Base-by-base conservation (phyloP, 2,329 filamentous ascomycete genomes). In the Neofusicoccum sp. region DNA sequence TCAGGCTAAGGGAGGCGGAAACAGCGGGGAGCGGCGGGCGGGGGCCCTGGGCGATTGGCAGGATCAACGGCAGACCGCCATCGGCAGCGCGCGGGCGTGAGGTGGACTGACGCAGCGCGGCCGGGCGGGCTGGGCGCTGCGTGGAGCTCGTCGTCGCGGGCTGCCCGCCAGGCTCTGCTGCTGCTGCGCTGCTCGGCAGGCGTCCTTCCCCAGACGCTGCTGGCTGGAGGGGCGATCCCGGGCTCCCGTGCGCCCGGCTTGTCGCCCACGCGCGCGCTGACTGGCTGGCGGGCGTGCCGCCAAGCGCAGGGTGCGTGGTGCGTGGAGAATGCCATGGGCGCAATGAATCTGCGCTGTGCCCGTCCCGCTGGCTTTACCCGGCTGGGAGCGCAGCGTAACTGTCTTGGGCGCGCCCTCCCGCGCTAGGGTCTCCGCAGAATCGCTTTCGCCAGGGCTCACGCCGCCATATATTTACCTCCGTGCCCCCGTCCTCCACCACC, bases 121-220 rank as follows among this genome's bases (percentile, higher is more conserved):
- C 45, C 36, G 33, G 51, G 38, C 51, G 26, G 20, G 38, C 51
- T 56, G 51, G 51, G 51, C 51, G 51, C 26, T 41, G 51, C 51
- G 41, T 56, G 36, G 45, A 30, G 14, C 4, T 33, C 45, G 12
- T 16, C 12, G 40, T 6, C 40, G 40, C 9, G 36, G 9, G 36
- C n/a, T 40, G 14, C 26, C 28, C 6, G 43, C n/a, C 24, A 9
- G 2, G 16, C n/a, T n/a, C n/a, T 2, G 20, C 7, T 20, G 36
- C 36, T 56, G 51, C 51, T 31, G 36, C 51, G 31, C 12, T 34
- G 20, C 48, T 60, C 48, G 47, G 58, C 58, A 60, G 41, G 31
- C 48, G 33, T 24, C 48, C 38, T 60, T 60, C 58, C 58, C 58
- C 58, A 54, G 58, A 60, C 47, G 54, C 45, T 60, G 58, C 45